These are phyloP conservation scores for Gypsophila paniculata DNA, from an alignment of 179 eudicot genomes.

Conservation along the genomic window DNA sequence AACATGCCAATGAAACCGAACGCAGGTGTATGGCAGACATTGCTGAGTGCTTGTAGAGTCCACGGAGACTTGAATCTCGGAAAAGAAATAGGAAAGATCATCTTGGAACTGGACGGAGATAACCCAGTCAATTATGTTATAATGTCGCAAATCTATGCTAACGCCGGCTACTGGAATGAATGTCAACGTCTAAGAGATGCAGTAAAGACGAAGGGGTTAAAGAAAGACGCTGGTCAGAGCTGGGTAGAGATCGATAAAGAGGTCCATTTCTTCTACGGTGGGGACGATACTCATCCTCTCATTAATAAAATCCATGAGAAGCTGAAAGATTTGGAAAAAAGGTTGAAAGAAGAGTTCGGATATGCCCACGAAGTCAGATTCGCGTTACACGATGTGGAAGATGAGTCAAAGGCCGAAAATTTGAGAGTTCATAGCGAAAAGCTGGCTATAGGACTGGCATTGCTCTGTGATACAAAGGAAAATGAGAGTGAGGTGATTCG, in stretches of 20 bases:
- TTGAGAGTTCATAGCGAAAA: constrained; percentile 82
- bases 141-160: constrained; percentile 44
- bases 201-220: constrained; percentile 34
- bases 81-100: constrained; percentile 39
- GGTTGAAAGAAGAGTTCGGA: constrained; percentile 64
- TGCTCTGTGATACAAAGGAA: constrained; percentile 39
- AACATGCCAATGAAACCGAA: constrained; percentile 49
- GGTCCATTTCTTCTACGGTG: constrained; percentile 66
- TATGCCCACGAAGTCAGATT: constrained; percentile 54
- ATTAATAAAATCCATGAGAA: constrained; percentile 39
- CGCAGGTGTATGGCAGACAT: constrained; percentile 46
- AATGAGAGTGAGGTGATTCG: constrained; percentile 39
- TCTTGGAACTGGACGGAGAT: constrained; percentile 34
- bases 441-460: constrained; percentile 67
- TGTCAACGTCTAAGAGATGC: constrained; percentile 35
- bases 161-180: constrained; percentile 47
- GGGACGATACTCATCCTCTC: constrained; percentile 66
- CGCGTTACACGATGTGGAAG: constrained; percentile 70
- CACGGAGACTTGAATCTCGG: constrained; percentile 42
- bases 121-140: constrained; percentile 41
- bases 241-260: constrained; percentile 54
- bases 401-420: constrained; percentile 64
- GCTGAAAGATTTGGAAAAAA: constrained; percentile 53
- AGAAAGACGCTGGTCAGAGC: constrained; percentile 47
- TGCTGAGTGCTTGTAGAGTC: constrained; percentile 47